Evolutionary conservation across 2,329 filamentous ascomycete species (phyloP).

Genomic region (Venturia aucupariae): DNA sequence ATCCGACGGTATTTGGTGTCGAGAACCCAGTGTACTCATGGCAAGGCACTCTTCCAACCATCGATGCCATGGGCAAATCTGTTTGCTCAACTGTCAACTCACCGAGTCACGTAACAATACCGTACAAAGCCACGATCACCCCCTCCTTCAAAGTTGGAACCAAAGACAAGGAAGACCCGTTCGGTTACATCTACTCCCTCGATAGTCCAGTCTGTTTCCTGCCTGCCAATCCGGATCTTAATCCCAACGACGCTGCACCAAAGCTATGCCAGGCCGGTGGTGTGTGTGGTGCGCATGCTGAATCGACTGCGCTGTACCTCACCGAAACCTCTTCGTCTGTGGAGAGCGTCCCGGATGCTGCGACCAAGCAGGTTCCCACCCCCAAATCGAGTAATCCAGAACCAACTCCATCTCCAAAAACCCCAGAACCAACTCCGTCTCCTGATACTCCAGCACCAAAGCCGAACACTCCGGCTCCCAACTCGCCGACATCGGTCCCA

Average conservation of each 20-base stretch:
- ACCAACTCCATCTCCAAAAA: background rate
- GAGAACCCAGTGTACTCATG: background rate
- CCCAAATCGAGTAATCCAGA: background rate
- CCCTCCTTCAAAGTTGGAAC: background rate
- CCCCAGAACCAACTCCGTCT: background rate
- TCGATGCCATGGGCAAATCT: background rate
- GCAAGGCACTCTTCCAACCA: slow-evolving; percentile 8
- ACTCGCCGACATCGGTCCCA: background rate
- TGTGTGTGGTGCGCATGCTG: background rate
- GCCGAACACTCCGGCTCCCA: background rate
- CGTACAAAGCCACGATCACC: background rate
- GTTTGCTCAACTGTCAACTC: background rate
- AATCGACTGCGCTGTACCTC: background rate
- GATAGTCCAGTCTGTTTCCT: background rate
- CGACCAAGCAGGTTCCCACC: background rate
- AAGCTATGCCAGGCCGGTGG: background rate
- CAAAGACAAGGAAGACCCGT: background rate
- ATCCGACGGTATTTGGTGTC: background rate
- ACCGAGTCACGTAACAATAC: background rate
- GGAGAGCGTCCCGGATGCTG: background rate
- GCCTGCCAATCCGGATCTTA: background rate
- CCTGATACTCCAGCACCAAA: too few species aligned
- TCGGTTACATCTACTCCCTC: background rate
- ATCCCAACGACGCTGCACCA: slow-evolving; percentile 5
- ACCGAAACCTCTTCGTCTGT: slow-evolving; percentile 4